These are phyloP conservation scores for Globisporangium parvum DNA, from an alignment of 352 stramenopile species.

Conservation along the genomic window DNA sequence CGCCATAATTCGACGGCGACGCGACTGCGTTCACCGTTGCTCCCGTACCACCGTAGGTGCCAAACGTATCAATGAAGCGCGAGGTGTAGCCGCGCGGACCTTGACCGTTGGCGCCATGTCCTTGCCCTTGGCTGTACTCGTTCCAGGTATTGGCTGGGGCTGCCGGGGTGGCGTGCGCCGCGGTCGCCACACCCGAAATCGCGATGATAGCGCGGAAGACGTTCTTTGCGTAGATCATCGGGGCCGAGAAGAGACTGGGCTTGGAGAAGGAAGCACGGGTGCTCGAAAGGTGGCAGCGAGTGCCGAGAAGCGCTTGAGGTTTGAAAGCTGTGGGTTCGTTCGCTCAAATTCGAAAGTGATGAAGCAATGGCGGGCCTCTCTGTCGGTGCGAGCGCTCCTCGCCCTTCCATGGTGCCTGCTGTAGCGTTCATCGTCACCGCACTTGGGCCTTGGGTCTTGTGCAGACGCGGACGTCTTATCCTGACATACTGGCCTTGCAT, in stretches of 20 bases:
- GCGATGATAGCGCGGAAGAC: conserved; percentile 52
- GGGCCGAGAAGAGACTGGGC: conserved; percentile 17
- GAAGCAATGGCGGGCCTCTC: not conserved
- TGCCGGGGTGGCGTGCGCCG: conserved; percentile 23
- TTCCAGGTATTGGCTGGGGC: conserved; percentile 15
- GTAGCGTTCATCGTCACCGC: no score
- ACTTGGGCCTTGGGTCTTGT: no score
- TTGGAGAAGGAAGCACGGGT: conserved; percentile 17
- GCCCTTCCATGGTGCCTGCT: no score
- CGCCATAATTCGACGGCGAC: conserved; percentile 34
- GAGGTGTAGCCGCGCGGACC: conserved; percentile 8
- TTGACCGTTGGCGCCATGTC: conserved; percentile 16
- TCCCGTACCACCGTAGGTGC: conserved; percentile 18
- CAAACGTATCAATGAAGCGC: conserved; percentile 23
- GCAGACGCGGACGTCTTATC: no score
- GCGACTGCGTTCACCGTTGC: conserved; percentile 16
- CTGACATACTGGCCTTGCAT: no score
- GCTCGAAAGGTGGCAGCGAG: conserved; percentile 13
- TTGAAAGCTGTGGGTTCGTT: conserved; percentile 17
- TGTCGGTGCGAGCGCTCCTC: not conserved
- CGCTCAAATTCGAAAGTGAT: conserved; percentile 21
- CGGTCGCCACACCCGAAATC: conserved; percentile 36
- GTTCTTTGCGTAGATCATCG: conserved; percentile 58
- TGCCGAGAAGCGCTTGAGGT: conserved; percentile 15
- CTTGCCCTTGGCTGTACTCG: conserved; percentile 13